phyloP scores from a whole-genome alignment of 2,329 filamentous ascomycete species.

The Setomelanomma holmii region DNA sequence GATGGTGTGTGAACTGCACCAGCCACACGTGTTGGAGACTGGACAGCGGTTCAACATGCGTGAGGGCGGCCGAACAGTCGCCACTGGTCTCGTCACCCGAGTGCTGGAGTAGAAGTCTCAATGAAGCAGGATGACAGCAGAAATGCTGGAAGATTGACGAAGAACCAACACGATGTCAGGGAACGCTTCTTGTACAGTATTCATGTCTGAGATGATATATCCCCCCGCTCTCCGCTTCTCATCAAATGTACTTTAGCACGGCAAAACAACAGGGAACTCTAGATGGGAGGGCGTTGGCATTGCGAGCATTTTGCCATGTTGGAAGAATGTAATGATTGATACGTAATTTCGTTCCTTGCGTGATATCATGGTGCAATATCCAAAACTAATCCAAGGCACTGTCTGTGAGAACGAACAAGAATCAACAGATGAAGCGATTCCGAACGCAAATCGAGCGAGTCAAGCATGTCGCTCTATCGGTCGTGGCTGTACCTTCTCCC shows the following conservation, averaged over 20 bases:
- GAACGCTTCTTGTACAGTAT: conserved; percentile 31
- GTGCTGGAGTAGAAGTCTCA: conserved; percentile 38
- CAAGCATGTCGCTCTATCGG: conserved; percentile 18
- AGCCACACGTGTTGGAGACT: conserved; percentile 85
- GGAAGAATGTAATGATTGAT: conserved; percentile 27
- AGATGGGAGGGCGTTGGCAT: conserved; percentile 18
- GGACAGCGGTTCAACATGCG: conserved; percentile 98
- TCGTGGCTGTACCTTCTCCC: conserved; percentile 2
- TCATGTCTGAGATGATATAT: conserved; percentile 20
- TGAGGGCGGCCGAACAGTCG: conserved; percentile 78
- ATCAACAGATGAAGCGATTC: neutral
- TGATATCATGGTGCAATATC: neutral
- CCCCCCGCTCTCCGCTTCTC: conserved; percentile 34
- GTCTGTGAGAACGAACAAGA: too few species aligned
- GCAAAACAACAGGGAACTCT: conserved; percentile 21
- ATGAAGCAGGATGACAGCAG: neutral
- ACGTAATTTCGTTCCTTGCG: neutral
- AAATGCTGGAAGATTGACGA: conserved; percentile 4
- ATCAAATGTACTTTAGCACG: conserved; percentile 37
- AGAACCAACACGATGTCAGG: conserved; percentile 7
- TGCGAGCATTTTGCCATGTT: conserved; percentile 23
- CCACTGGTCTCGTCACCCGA: conserved; percentile 49
- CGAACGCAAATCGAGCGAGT: neutral
- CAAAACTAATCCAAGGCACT: neutral
- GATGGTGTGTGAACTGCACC: conserved; percentile 87